phyloP scores from a whole-genome alignment of 768 basidiomycete species.

The Atractiella rhizophila region DNA sequence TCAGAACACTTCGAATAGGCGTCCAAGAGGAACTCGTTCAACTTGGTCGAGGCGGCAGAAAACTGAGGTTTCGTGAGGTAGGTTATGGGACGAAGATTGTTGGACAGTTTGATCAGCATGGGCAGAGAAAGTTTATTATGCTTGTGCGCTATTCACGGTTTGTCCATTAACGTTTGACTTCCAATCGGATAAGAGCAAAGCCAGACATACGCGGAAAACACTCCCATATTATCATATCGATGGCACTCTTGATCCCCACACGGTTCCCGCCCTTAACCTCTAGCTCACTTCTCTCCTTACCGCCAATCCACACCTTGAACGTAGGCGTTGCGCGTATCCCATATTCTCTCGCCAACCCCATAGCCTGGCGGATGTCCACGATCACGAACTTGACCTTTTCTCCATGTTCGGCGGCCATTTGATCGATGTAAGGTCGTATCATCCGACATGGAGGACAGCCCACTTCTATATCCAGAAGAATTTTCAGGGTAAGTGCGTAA shows the following conservation, averaged over 20 bases:
- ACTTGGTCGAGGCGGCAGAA: constrained; percentile 37
- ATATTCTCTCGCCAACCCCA: constrained; percentile 35
- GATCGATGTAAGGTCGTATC: constrained; percentile 25
- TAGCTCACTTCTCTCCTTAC: constrained; percentile 37
- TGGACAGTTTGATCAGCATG: constrained; percentile 21
- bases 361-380: constrained; percentile 51
- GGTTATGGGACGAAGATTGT: constrained; percentile 49
- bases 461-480: constrained; percentile 55
- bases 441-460: constrained; percentile 55
- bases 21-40: constrained; percentile 32
- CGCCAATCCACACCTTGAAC: constrained; percentile 63
- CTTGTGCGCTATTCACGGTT: constrained; percentile 36
- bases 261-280: constrained; percentile 50
- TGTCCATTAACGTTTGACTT: not conserved
- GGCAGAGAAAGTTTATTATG: constrained; percentile 36
- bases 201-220: constrained; percentile 48
- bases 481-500: constrained; percentile 44
- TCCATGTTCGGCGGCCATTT: constrained; percentile 14
- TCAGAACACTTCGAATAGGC: constrained; percentile 8
- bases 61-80: constrained; percentile 46
- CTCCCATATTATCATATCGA: constrained; percentile 46
- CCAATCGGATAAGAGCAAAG: not conserved
- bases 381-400: constrained; percentile 52
- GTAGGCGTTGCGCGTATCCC: constrained; percentile 57
- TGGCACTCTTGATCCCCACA: constrained; percentile 41